phyloP scores from a whole-genome alignment of 2,329 filamentous ascomycete genomes.

The Sclerotinia subarctica region DNA sequence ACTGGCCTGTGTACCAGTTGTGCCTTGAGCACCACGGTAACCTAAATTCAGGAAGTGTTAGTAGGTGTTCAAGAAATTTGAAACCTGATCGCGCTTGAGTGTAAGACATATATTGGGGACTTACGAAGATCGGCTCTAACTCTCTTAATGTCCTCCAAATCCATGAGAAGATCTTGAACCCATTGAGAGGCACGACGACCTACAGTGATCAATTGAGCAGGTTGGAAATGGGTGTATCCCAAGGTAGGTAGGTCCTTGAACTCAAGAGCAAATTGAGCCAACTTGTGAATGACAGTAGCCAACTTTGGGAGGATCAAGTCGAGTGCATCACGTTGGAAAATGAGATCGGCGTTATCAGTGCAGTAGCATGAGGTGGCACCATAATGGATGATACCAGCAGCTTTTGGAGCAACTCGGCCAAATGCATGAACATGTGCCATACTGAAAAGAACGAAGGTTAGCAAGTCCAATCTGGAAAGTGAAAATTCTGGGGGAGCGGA shows the following conservation, averaged over 20 bases:
- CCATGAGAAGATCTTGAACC: constrained; percentile 70
- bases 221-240: constrained; percentile 72
- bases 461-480: background rate
- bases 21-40: constrained; percentile 67
- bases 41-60: background rate
- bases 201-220: constrained; percentile 48
- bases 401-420: constrained; percentile 68
- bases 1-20: constrained; percentile 46
- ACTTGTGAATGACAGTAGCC: constrained; percentile 73
- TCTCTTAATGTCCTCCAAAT: constrained; percentile 69
- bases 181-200: constrained; percentile 58
- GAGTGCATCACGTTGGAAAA: constrained; percentile 65
- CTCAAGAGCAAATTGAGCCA: constrained; percentile 67
- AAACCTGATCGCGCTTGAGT: background rate
- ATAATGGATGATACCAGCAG: constrained; percentile 80
- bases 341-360: constrained; percentile 69
- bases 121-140: constrained; percentile 52
- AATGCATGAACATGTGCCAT: constrained; percentile 64
- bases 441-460: background rate
- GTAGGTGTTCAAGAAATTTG: background rate
- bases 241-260: constrained; percentile 71
- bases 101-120: background rate
- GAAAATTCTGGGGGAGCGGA: constrained; percentile 37
- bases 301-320: constrained; percentile 75
- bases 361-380: constrained; percentile 43